Evolutionary conservation across 2,329 filamentous ascomycete genomes (phyloP).

Genomic region (Tolypocladium guangdongense): DNA sequence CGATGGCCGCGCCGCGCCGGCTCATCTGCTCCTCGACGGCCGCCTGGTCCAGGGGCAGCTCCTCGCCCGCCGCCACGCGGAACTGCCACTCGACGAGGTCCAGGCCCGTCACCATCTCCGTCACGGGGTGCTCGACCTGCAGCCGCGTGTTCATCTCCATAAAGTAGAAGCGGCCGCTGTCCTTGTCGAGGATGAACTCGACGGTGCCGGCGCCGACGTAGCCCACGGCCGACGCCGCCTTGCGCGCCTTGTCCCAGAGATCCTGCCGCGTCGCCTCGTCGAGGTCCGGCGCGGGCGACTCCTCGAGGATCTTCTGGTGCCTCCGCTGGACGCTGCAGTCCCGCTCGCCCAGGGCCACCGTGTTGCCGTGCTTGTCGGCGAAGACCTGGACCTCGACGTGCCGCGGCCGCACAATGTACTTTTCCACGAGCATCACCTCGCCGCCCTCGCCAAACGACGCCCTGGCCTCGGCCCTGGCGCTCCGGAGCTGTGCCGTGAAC

Average conservation of each 20-base stretch:
- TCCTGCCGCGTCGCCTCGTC: conserved; percentile 47
- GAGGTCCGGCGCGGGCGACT: conserved; percentile 67
- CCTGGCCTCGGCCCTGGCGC: conserved; percentile 63
- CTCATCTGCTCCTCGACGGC: conserved; percentile 66
- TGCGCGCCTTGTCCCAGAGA: conserved; percentile 55
- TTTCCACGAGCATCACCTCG: conserved; percentile 75
- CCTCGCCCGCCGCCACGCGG: conserved; percentile 52
- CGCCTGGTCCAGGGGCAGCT: conserved; percentile 42
- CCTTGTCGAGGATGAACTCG: conserved; percentile 81
- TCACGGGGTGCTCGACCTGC: conserved; percentile 96
- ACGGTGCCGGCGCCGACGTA: conserved; percentile 87
- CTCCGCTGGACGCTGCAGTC: conserved; percentile 81
- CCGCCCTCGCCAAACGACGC: conserved; percentile 72
- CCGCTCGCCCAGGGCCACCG: conserved; percentile 74
- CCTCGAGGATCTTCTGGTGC: conserved; percentile 86
- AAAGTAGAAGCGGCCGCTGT: conserved; percentile 70
- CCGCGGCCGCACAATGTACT: conserved; percentile 65
- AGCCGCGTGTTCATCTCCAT: conserved; percentile 80
- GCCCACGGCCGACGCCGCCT: conserved; percentile 61
- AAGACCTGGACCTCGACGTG: conserved; percentile 91
- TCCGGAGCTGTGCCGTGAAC: conserved; percentile 58
- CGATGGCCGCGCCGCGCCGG: conserved; percentile 74
- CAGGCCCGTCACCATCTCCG: conserved; percentile 55
- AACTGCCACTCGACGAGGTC: conserved; percentile 95
- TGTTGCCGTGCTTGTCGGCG: conserved; percentile 68